Base-by-base conservation (phyloP, 2,329 filamentous ascomycete species). In the Chaetomium globosum region DNA sequence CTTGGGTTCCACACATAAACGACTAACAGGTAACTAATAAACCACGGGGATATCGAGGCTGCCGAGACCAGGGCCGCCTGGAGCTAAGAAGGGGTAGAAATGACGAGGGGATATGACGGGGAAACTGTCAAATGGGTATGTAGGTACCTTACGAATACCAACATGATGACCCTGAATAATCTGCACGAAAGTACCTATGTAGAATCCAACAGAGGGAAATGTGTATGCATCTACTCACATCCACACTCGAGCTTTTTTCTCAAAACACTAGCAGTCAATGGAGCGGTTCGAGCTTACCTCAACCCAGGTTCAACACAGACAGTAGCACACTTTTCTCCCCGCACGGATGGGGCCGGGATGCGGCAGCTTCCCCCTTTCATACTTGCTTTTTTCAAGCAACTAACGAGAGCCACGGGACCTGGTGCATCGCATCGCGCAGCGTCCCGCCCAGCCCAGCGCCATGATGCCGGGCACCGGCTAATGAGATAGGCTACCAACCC, bases 301-400 rank as follows among this genome's bases (percentile, higher is more conserved):
- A 63, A 57, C 63, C 63, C n/a, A 52, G 16, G 33, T 55, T 59
- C 56, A 55, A 59, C 56, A 30, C 51, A 21, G 62, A 26, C 26
- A 26, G 26, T 4, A 26, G 26, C 49, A 36, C 62, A 64, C 49
- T 33, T 65, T 65, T 65, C 59, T 64, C 49, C 61, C 65, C 63
- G 43, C 48, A 59, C 55, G 56, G 64, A 64, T 61, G 39, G 62
- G 65, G 63, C 63, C 65, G 46, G 67, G 63, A 48, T 64, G 12
- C 31, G 31, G 31, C 3, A 10, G 31, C 31, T 31, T 31, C 31
- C 31, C 33, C 33, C 2, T 36, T 12, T 3, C 9, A 2, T 12
- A 12, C 3, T 36, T 33, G 33, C 12, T 43, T 56, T 19, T 7
- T 36, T 10, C 33, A 3, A 9, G 8, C 9, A 36, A 9, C 8